Conservation (phyloP, 78 protist species). For the Anaeramoeba flamelloides region DNA sequence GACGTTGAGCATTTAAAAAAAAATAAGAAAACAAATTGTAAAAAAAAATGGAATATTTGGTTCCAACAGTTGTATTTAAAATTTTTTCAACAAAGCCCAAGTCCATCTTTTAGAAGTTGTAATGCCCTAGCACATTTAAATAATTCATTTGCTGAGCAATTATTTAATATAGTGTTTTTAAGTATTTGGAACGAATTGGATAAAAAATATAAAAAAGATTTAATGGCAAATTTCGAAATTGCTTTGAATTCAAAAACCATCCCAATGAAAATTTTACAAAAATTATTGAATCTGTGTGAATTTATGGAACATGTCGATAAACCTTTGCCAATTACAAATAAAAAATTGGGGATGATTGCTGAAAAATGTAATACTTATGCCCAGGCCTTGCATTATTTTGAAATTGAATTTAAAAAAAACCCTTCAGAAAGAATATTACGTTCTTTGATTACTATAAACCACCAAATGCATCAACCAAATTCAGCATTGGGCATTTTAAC, state of each 20-base stretch:
- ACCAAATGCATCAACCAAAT: conserved; percentile 75
- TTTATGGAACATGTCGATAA: conserved; percentile 75
- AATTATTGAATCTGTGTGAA: conserved; percentile 82
- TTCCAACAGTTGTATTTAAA: too few species aligned
- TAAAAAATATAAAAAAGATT: conserved; percentile 19
- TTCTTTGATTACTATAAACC: conserved; percentile 73
- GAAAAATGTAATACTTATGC: conserved; percentile 82
- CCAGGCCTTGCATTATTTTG: conserved; percentile 81
- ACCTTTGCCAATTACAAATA: conserved; percentile 52
- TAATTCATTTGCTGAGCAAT: conserved; percentile 65
- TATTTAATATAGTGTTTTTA: conserved; percentile 87
- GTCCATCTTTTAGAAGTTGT: conserved; percentile 81
- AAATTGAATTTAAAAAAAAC: too few species aligned
- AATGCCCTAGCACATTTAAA: conserved; percentile 16
- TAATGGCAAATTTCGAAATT: conserved; percentile 21
- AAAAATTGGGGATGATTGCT: conserved; percentile 61
- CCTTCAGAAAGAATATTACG: conserved; percentile 16
- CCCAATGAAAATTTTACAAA: conserved; percentile 63
- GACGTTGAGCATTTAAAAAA: too few species aligned
- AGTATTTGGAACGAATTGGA: conserved; percentile 74
- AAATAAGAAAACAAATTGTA: too few species aligned
- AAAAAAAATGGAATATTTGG: too few species aligned
- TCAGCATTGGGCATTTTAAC: conserved; percentile 72
- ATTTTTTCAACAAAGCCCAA: conserved; percentile 73
- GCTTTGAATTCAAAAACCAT: conserved; percentile 18